Evolutionary conservation across 2,329 filamentous ascomycete genomes (phyloP).

Genomic region (Venturia effusa): DNA sequence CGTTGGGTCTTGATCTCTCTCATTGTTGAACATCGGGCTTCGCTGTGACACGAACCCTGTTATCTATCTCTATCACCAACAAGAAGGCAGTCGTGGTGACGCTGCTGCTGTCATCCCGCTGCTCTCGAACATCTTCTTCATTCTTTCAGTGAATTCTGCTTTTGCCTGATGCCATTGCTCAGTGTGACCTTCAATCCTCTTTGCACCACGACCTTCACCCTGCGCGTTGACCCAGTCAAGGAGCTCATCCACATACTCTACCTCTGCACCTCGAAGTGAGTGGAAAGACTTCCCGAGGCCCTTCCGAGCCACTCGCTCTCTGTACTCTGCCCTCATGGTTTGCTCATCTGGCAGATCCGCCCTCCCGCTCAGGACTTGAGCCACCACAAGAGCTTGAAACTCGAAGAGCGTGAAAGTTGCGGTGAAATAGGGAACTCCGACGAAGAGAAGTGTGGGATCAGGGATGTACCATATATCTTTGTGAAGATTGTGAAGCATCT

Average conservation of each 20-base stretch:
- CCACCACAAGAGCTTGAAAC: conserved; percentile 54
- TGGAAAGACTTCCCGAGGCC: conserved; percentile 35
- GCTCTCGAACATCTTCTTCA: conserved; percentile 20
- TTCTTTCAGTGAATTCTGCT: conserved; percentile 21
- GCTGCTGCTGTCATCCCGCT: neutral
- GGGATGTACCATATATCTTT: conserved; percentile 62
- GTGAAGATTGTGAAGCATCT: conserved; percentile 54
- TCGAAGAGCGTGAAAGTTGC: conserved; percentile 61
- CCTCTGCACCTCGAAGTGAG: conserved; percentile 29
- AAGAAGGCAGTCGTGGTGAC: neutral
- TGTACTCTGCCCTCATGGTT: conserved; percentile 33
- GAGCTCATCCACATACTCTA: conserved; percentile 30
- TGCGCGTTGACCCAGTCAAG: conserved; percentile 28
- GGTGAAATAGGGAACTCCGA: conserved; percentile 55
- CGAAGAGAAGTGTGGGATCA: conserved; percentile 51
- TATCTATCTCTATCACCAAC: neutral
- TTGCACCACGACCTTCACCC: conserved; percentile 15
- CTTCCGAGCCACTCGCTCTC: conserved; percentile 23
- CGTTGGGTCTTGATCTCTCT: too few relatives aligned
- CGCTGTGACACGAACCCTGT: too few relatives aligned
- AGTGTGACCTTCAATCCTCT: conserved; percentile 24
- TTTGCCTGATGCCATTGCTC: conserved; percentile 25
- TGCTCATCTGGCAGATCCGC: conserved; percentile 35
- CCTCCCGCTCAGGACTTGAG: conserved; percentile 44
- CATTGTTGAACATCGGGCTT: too few relatives aligned